Percentiles rank a stretch among this genome's conserved stretches.
Conservation (phyloP, 768 basidiomycete genomes). For the Daedaleopsis nitida region DNA sequence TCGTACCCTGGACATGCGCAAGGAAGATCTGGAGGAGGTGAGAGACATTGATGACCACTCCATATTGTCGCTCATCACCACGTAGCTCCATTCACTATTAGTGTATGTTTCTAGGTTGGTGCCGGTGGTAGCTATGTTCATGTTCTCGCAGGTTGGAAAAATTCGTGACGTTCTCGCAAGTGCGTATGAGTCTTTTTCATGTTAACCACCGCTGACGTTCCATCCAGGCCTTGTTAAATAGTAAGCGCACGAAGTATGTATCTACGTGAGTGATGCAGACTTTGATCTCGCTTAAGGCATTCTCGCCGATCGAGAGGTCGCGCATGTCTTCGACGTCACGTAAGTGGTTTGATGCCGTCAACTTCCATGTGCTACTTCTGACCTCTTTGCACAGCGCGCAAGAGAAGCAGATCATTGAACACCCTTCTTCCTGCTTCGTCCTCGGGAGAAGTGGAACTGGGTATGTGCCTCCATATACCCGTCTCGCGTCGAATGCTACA, state of each 20-base stretch:
- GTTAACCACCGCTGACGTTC: neutral
- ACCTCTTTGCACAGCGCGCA: constrained; percentile 32
- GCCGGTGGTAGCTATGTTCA: neutral
- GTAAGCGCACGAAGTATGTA: constrained; percentile 34
- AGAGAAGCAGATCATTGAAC: constrained; percentile 62
- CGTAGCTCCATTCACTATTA: constrained; percentile 59
- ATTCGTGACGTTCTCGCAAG: constrained; percentile 31
- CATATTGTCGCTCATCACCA: neutral
- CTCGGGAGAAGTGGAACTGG: constrained; percentile 69
- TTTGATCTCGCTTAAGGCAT: constrained; percentile 40
- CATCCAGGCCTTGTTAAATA: constrained; percentile 32
- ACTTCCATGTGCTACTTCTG: neutral
- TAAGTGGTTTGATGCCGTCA: constrained; percentile 14
- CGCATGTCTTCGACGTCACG: constrained; percentile 32
- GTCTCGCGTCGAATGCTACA: neutral
- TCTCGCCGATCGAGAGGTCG: constrained; percentile 47
- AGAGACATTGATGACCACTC: neutral
- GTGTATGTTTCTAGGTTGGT: constrained; percentile 42
- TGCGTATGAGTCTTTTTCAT: neutral
- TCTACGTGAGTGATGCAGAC: neutral
- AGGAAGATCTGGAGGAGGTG: constrained; percentile 51
- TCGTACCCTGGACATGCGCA: constrained; percentile 37
- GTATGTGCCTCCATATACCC: constrained; percentile 40
- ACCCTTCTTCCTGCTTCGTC: constrained; percentile 62
- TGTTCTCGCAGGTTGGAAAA: constrained; percentile 26